These are phyloP conservation scores for Penstemon eatonii DNA, from an alignment of 257 asterid genomes.

Conservation along the genomic window DNA sequence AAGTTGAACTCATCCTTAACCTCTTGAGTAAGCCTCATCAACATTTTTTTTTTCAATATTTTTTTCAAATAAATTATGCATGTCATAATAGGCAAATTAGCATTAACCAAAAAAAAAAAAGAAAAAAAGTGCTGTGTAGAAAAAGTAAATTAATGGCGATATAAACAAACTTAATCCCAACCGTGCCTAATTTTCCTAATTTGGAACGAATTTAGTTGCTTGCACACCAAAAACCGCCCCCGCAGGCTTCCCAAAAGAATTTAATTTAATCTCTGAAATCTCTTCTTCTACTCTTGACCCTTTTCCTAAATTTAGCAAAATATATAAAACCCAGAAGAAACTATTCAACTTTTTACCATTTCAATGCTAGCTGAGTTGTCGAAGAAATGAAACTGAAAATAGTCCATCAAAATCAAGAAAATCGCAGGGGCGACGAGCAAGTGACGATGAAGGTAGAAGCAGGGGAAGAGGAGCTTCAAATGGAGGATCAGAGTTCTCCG, in stretches of 20 bases:
- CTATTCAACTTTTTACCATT: not conserved
- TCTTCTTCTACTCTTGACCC: not conserved
- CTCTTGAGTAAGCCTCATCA: too few species aligned
- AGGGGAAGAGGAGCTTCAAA: slow-evolving; percentile 25
- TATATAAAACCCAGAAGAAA: slow-evolving; percentile 7
- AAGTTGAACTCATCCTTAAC: too few species aligned
- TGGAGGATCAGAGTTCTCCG: slow-evolving; percentile 30
- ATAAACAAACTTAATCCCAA: too few species aligned
- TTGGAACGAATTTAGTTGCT: not conserved
- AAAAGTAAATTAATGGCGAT: too few species aligned
- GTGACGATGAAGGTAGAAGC: slow-evolving; percentile 35
- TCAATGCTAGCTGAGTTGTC: slow-evolving; percentile 17
- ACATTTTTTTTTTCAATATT: too few species aligned
- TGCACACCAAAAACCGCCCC: slow-evolving; percentile 1
- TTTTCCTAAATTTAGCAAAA: not conserved
- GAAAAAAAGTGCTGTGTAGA: too few species aligned
- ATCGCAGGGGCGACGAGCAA: slow-evolving; percentile 31
- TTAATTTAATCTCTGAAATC: not conserved
- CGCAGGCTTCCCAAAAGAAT: not conserved
- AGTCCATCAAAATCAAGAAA: slow-evolving; percentile 68
- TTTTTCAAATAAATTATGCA: too few species aligned
- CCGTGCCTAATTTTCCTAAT: too few species aligned
- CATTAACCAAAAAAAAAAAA: too few species aligned
- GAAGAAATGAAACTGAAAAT: slow-evolving; percentile 64
- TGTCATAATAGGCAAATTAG: too few species aligned